phyloP scores from a whole-genome alignment of 306 rosid species.

The Inga laurina region DNA sequence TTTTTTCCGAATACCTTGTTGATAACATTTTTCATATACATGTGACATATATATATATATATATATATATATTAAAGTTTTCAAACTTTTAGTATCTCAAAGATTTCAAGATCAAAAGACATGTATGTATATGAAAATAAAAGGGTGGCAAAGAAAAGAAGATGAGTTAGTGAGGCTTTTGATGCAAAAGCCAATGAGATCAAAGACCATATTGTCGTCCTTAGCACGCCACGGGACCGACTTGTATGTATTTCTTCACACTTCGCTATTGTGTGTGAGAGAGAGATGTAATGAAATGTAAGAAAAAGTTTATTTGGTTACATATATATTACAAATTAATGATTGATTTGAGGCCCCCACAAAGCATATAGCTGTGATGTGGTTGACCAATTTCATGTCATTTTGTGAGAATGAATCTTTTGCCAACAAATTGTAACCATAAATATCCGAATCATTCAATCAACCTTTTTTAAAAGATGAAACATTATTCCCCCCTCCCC shows the following conservation, averaged over 20 bases:
- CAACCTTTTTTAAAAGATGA: slow-evolving; percentile 39
- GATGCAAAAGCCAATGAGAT: slow-evolving; percentile 31
- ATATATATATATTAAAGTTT: background rate
- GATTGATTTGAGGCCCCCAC: slow-evolving; percentile 56
- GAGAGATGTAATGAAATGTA: background rate
- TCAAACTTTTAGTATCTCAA: background rate
- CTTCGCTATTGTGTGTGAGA: background rate
- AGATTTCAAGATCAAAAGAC: background rate
- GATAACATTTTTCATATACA: background rate
- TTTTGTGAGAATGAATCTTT: slow-evolving; percentile 27
- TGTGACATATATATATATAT: background rate
- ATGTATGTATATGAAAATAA: background rate
- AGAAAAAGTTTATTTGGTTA: slow-evolving; percentile 5
- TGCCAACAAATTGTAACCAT: slow-evolving; percentile 7
- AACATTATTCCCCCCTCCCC: slow-evolving; percentile 50
- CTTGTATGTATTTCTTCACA: background rate
- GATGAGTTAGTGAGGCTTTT: slow-evolving; percentile 34
- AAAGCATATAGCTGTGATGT: slow-evolving; percentile 35
- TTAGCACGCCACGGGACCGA: slow-evolving; percentile 64
- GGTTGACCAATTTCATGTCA: slow-evolving; percentile 36
- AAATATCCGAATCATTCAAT: slow-evolving; percentile 4
- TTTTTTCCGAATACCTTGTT: background rate
- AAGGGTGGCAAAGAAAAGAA: slow-evolving; percentile 28
- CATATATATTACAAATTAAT: slow-evolving; percentile 43
- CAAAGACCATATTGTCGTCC: slow-evolving; percentile 52